Evolutionary conservation across 768 basidiomycete species (phyloP).

Genomic region (Tylopilus plumbeoviolaceoides): DNA sequence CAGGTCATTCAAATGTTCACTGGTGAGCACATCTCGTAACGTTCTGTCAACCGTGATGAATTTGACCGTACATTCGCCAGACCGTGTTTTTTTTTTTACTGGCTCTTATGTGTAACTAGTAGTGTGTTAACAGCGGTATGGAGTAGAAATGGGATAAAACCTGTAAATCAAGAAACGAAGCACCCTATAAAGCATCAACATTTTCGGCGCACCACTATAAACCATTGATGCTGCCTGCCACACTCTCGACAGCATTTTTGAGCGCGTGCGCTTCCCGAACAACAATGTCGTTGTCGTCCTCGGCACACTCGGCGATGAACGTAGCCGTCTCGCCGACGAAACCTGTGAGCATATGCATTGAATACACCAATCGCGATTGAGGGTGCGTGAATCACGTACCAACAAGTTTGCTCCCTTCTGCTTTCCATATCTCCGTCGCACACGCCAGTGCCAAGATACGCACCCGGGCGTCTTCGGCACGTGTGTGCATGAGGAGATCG

Average conservation of each 20-base stretch:
- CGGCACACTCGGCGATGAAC: slow-evolving; percentile 82
- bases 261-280: slow-evolving; percentile 64
- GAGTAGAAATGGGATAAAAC: too few relatives aligned
- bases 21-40: too few relatives aligned
- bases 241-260: slow-evolving; percentile 67
- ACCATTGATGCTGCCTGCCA: slow-evolving; percentile 55
- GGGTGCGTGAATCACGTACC: slow-evolving; percentile 42
- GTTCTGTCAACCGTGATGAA: too few relatives aligned
- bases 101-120: too few relatives aligned
- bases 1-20: too few relatives aligned
- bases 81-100: too few relatives aligned
- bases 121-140: too few relatives aligned
- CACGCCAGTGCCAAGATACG: slow-evolving; percentile 69
- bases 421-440: slow-evolving; percentile 70
- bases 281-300: slow-evolving; percentile 85
- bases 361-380: background rate
- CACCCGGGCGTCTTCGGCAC: slow-evolving; percentile 71
- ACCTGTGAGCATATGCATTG: background rate
- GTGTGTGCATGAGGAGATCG: slow-evolving; percentile 81
- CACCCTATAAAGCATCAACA: too few relatives aligned
- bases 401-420: slow-evolving; percentile 69
- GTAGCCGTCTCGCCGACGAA: slow-evolving; percentile 82
- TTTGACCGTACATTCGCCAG: too few relatives aligned
- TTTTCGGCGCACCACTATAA: slow-evolving; percentile 16
- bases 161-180: too few relatives aligned